Base-by-base conservation (phyloP, 202 grass and related monocot genomes). In the Miscanthus sacchariflorus region DNA sequence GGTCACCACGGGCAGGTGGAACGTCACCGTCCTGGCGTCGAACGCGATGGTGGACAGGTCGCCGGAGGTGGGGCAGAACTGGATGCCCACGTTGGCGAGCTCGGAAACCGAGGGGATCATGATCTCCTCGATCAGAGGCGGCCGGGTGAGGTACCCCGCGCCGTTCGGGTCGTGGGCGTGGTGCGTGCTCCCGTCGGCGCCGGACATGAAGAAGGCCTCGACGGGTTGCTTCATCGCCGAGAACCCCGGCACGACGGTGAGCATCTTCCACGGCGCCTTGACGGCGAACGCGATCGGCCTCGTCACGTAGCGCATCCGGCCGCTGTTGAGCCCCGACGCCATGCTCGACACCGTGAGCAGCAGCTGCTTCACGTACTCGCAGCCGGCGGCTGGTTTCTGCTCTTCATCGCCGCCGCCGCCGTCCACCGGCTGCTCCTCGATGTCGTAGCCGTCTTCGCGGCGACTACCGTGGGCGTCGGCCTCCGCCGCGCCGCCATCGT, bases 231-330 rank as follows among this genome's bases (percentile, higher is more conserved):
- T 56, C 52, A 56, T 56, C 18, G 52, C 17, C 52, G 52, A 56
- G 18, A 56, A 56, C 18, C 54, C 54, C 54, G 54, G 19, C 27
- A 95, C 19, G 11, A 75, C 82, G 7, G 88, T 81, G 49, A 98
- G 88, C 83, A 95, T 88, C 66, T 95, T 93, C 95, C 95, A 95
- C 10, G 95, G 95, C 6, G 91, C 84, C 59, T 94, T 92, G 63
- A 93, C 70, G 0, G 88, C 77, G 85, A 98, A 89, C 23, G 59
- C 86, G 81, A 95, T 40, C 18, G 92, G 95, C 44, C 48, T 95
- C 17, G 89, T 85, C 15, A 91, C 65, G 80, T 84, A 90, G n/a
- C 82, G 85, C 39, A 95, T 74, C 13, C 85, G 80, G 21, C 54
- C 77, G 1, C 48, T 56, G 18, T 84, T 91, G 56, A 97, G 33